Evolutionary conservation across 192 early-diverging fungal species (phyloP), one percentile per base, ranked within the genome.

Genomic region (Haplosporangium gracile): DNA sequence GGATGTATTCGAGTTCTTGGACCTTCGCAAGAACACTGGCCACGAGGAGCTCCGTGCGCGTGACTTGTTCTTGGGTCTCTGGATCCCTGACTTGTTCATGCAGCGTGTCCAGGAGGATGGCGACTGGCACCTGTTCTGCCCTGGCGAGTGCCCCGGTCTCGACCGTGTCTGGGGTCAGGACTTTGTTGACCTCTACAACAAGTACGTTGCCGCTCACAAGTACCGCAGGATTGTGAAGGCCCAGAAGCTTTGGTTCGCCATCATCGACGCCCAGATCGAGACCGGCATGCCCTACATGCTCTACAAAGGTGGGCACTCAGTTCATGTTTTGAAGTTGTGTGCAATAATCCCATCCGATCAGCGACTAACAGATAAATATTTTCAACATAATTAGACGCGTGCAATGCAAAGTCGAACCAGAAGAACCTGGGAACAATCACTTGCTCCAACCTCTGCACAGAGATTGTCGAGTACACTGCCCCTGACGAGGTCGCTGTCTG

Each of bases 31-130:
- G 93, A 99, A 99, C 92, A 96, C 96, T 78, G 98, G 98, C 79
- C 97, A 97, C 84, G 98, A 99, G 81, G 98, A 99, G 89, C 90
- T 93, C 80, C 95, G 98, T 60, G 98, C 98, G 9, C 96, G 98
- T 73, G 98, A 99, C 83, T 84, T 99, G 80, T 99, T 99, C 90
- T 95, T 97, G 82, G 98, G 96, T 42, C 91, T 99, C 51, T 99
- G 98, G 98, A 96, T 99, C 63, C 95, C 95, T 29, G 98, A 99
- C 79, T 88, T 99, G 84, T 99, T 99, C 82, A 99, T 99, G 98
- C 83, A 96, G 89, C 95, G 97, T 24, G 97, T 98, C 22, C 95
- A 97, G 74, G 90, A 90, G 29, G 96, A 98, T 82, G 95, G 92
- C 45, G 95, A 97, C 85, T 99, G 98, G 98, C 94, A 93, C 73